Percentiles rank a stretch among this genome's conserved stretches.
Conservation (phyloP, 345 rosid genomes). For the Aquilaria yunnanensis region DNA sequence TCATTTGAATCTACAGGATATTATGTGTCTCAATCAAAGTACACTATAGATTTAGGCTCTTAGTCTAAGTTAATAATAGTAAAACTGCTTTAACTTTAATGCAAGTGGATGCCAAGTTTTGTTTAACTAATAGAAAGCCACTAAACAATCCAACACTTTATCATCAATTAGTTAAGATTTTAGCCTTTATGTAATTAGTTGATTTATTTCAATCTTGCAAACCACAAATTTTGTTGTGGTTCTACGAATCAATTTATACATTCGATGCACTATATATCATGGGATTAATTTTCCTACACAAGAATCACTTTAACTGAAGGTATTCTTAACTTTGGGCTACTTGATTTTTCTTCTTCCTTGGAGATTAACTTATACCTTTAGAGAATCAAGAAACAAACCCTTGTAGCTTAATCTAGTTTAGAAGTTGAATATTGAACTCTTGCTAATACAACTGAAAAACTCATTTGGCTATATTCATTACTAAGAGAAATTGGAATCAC, state of each 20-base stretch:
- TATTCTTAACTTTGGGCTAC: not conserved
- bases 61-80: not conserved
- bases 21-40: not conserved
- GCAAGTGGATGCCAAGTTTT: not conserved
- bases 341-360: conserved; percentile 2
- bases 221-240: not conserved
- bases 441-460: not conserved
- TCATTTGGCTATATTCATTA: not conserved
- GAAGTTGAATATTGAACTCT: not conserved
- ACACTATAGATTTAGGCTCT: not conserved
- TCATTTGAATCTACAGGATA: not conserved
- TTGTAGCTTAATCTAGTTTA: not conserved
- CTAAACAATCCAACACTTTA: not conserved
- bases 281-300: not conserved
- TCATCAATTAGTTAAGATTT: not conserved
- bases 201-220: not conserved
- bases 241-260: not conserved
- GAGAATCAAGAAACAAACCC: conserved; percentile 8
- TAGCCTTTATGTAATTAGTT: not conserved
- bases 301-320: not conserved
- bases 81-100: not conserved
- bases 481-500: not conserved
- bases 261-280: not conserved
- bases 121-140: not conserved
- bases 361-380: not conserved